phyloP scores from a whole-genome alignment of 352 stramenopile species.

The Blastocystis hominis region DNA sequence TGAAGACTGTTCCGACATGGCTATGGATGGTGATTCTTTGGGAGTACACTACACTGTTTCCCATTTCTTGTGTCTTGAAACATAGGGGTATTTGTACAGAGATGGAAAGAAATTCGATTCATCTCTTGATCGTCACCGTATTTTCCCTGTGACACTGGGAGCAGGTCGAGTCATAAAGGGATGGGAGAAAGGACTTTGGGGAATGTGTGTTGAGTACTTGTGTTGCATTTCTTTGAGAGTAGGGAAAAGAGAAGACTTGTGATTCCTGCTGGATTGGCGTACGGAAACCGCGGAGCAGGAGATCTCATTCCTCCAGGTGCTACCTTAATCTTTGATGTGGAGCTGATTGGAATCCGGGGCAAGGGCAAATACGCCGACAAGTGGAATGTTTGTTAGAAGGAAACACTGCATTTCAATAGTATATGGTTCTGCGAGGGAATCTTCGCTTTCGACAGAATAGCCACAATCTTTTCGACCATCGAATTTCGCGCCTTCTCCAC shows the following conservation, averaged over 20 bases:
- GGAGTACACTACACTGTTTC: conserved; percentile 47
- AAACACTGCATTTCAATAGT: neutral
- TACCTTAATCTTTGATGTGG: conserved; percentile 64
- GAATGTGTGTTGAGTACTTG: conserved; percentile 59
- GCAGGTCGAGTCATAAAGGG: conserved; percentile 61
- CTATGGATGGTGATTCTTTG: conserved; percentile 39
- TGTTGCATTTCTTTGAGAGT: neutral
- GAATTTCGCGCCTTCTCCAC: neutral
- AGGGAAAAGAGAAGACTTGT: conserved; percentile 61
- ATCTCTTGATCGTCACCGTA: conserved; percentile 62
- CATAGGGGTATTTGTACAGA: conserved; percentile 59
- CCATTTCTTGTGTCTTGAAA: neutral
- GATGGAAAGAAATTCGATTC: conserved; percentile 64
- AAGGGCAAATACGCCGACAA: conserved; percentile 46
- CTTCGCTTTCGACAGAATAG: neutral
- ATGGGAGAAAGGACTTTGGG: conserved; percentile 59
- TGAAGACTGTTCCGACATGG: conserved; percentile 31
- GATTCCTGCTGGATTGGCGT: conserved; percentile 60
- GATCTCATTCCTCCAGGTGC: conserved; percentile 58
- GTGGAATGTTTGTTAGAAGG: conserved; percentile 15
- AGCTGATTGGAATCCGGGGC: conserved; percentile 62
- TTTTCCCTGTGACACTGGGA: conserved; percentile 64
- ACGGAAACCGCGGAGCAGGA: conserved; percentile 61
- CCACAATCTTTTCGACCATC: conserved; percentile 6
- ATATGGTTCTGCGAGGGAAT: neutral